Evolutionary conservation across 352 stramenopile species (phyloP), one percentile per base, ranked within the genome.

Genomic region (Phytopythium oedochilum): DNA sequence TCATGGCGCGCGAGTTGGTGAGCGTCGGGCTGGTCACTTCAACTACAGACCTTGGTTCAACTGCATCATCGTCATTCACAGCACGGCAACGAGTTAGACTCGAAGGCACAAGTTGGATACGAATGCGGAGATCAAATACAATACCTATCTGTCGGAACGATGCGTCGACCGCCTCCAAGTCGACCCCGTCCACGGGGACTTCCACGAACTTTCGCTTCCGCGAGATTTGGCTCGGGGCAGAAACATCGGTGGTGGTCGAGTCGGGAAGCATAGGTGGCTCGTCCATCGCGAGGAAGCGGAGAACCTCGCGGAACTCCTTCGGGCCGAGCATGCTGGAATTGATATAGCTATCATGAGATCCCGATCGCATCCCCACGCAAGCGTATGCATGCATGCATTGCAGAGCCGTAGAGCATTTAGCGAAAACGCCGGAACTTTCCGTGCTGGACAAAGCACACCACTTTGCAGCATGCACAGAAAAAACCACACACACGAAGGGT

Each of bases 141-240:
- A 22, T 22, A 54, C 48, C 48, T 54, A 54, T 3, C 12, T 42
- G 15, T 54, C 34, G 32, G 17, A 34, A 54, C 18, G 48, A 45
- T 14, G 23, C 48, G 26, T 54, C 34, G 18, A 54, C 8, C 31
- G 48, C 45, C 14, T 44, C 48, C 20, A 54, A 15, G 23, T 67
- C 67, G 28, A 46, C 40, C 15, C 54, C 31, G 61, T 77, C 68
- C 1, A 60, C 56, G 7, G 65, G 59, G 5, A 93, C 80, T 65
- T 94, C 85, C 5, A 93, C 78, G 34, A 94, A 94, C 49, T 94
- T 94, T 12, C 85, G 71, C 61, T 94, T 94, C 10, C 83, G 68
- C 29, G 71, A 73, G 2, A 57, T 59, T 34, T 74, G 54, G 2
- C 56, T 61, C n/a, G 73, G 53, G 43, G 71, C 45, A 20, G 72